phyloP scores from a whole-genome alignment of 306 rosid species.

The Hylodesmum podocarpum region DNA sequence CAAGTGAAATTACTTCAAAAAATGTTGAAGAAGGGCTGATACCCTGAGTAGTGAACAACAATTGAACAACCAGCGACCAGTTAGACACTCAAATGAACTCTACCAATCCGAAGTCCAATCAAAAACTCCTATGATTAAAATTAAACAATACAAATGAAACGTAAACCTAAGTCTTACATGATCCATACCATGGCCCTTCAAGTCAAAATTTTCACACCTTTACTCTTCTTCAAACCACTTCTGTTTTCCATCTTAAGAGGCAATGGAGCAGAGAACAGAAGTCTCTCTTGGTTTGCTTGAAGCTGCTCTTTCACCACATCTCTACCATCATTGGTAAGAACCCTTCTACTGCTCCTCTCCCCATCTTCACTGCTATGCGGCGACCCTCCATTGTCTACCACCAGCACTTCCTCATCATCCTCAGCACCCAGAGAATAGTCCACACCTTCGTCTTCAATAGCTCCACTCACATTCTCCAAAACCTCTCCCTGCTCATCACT shows the following conservation, averaged over 20 bases:
- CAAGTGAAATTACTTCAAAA: slow-evolving; percentile 6
- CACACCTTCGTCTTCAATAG: slow-evolving; percentile 56
- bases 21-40: not conserved
- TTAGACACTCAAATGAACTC: slow-evolving; percentile 18
- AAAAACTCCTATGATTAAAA: slow-evolving; percentile 19
- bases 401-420: slow-evolving; percentile 50
- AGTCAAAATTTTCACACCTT: slow-evolving; percentile 46
- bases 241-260: slow-evolving; percentile 83
- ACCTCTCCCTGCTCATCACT: slow-evolving; percentile 63
- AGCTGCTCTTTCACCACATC: slow-evolving; percentile 31
- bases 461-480: slow-evolving; percentile 40
- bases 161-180: slow-evolving; percentile 27
- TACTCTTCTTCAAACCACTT: slow-evolving; percentile 49
- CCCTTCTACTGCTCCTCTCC: slow-evolving; percentile 42
- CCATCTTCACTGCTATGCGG: slow-evolving; percentile 52
- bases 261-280: slow-evolving; percentile 71
- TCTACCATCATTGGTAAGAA: slow-evolving; percentile 25
- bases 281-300: slow-evolving; percentile 33
- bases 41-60: slow-evolving; percentile 17
- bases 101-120: slow-evolving; percentile 28
- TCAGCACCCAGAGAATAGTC: slow-evolving; percentile 49
- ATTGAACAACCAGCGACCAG: slow-evolving; percentile 21
- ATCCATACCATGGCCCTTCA: slow-evolving; percentile 21
- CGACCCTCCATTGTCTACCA: slow-evolving; percentile 36
- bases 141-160: slow-evolving; percentile 28